Percentiles rank a stretch among this genome's conserved stretches.
These are phyloP conservation scores for Rhododendron williamsianum DNA, from an alignment of 148 eudicot species.

Conservation along the genomic window DNA sequence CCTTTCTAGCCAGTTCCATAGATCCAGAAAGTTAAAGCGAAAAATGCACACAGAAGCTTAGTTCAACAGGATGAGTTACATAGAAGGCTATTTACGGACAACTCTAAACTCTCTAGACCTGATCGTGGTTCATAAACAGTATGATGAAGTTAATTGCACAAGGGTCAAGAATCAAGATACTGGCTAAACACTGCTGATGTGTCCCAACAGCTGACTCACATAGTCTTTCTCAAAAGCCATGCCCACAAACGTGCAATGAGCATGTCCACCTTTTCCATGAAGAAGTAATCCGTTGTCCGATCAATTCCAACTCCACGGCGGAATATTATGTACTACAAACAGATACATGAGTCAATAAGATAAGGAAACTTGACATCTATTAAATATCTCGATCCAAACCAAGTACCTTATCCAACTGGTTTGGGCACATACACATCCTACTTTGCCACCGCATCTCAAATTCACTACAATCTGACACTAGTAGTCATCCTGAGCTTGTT, in stretches of 20 bases:
- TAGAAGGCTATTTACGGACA: neutral
- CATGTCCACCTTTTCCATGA: slow-evolving; percentile 95
- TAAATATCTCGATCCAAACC: neutral
- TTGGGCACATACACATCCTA: neutral
- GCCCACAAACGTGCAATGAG: slow-evolving; percentile 73
- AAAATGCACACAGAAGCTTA: neutral
- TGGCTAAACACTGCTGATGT: neutral
- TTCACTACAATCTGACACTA: neutral
- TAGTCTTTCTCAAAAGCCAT: slow-evolving; percentile 66
- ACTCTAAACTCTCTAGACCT: neutral
- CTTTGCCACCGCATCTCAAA: neutral
- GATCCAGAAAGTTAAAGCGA: neutral
- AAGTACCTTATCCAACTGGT: slow-evolving; percentile 1
- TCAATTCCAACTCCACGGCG: slow-evolving; percentile 97
- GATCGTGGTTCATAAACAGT: neutral
- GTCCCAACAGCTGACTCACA: slow-evolving; percentile 29
- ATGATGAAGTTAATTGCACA: neutral
- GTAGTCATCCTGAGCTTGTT: neutral
- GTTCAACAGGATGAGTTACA: neutral
- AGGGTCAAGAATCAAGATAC: slow-evolving; percentile 5
- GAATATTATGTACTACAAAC: slow-evolving; percentile 70
- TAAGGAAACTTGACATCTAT: neutral
- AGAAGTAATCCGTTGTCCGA: slow-evolving; percentile 71
- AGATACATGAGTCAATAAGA: neutral
- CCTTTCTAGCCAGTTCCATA: slow-evolving; percentile 39